These are phyloP conservation scores for Nicotiana otophora DNA, from an alignment of 257 asterid genomes.

Conservation along the genomic window DNA sequence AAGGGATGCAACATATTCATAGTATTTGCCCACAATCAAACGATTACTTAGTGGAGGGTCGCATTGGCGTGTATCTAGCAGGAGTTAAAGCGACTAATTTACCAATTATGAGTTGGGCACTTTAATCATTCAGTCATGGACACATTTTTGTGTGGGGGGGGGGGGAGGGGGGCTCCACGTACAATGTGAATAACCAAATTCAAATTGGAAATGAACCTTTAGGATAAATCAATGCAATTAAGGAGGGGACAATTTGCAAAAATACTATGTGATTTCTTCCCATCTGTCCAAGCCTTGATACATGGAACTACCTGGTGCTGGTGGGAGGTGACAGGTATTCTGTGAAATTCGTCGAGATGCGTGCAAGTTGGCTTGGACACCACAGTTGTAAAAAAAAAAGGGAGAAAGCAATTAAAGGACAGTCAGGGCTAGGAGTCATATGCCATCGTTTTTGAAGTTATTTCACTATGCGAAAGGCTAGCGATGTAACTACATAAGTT, in stretches of 20 bases:
- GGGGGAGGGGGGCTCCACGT: not conserved
- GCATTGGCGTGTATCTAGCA: not conserved
- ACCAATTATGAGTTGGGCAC: constrained; percentile 3
- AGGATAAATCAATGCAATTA: not conserved
- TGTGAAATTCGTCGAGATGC: too few species aligned
- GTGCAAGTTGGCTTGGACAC: too few species aligned
- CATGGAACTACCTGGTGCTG: too few species aligned
- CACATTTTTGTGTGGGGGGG: not conserved
- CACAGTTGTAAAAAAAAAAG: too few species aligned
- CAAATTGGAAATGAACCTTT: not conserved
- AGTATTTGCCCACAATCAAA: not conserved
- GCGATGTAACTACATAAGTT: not conserved
- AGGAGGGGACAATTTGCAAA: not conserved
- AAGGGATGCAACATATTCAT: not conserved
- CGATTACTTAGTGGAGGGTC: not conserved
- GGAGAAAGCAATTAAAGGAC: not conserved
- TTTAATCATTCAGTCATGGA: constrained; percentile 6
- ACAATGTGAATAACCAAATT: not conserved
- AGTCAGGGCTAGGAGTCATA: not conserved
- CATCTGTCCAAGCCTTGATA: too few species aligned
- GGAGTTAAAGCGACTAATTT: constrained; percentile 1
- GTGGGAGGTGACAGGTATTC: too few species aligned
- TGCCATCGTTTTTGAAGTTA: not conserved
- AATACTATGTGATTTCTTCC: too few species aligned
- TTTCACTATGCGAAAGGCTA: not conserved